These are phyloP conservation scores for Colletotrichum magnum DNA, from an alignment of 2,329 filamentous ascomycete species.

Conservation along the genomic window DNA sequence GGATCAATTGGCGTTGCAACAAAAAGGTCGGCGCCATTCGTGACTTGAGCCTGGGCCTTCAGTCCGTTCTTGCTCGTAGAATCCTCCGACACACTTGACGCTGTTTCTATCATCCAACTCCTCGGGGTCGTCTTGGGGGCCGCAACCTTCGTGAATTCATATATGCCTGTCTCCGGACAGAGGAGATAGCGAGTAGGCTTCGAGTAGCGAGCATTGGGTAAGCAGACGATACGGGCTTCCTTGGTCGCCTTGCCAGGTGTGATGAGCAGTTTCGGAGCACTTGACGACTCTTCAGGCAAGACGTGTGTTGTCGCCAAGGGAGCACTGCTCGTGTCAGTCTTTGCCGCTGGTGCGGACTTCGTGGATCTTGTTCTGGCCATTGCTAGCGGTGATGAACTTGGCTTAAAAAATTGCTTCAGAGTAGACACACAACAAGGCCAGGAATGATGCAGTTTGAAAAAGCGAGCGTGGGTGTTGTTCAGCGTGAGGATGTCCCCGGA, in stretches of 20 bases:
- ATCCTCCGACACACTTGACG: slow-evolving; percentile 41
- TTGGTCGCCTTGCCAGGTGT: slow-evolving; percentile 68
- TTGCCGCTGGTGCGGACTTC: slow-evolving; percentile 52
- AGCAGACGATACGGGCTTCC: slow-evolving; percentile 71
- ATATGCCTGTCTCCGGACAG: slow-evolving; percentile 73
- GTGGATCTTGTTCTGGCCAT: slow-evolving; percentile 68
- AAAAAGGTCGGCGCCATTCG: slow-evolving; percentile 80
- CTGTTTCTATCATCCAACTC: slow-evolving; percentile 72
- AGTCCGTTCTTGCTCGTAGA: slow-evolving; percentile 38
- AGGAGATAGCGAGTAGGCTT: slow-evolving; percentile 72
- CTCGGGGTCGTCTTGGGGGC: slow-evolving; percentile 67
- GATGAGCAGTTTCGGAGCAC: slow-evolving; percentile 71
- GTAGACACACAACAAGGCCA: no score
- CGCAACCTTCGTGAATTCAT: slow-evolving; percentile 74
- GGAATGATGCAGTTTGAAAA: no score
- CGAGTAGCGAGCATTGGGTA: slow-evolving; percentile 71
- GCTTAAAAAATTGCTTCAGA: background rate
- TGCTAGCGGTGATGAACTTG: background rate
- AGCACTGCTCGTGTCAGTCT: slow-evolving; percentile 45
- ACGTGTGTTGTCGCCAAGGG: slow-evolving; percentile 54
- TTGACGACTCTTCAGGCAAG: slow-evolving; percentile 56
- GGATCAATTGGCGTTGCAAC: slow-evolving; percentile 88
- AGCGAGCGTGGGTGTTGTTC: background rate
- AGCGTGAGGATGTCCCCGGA: background rate
- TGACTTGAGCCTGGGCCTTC: slow-evolving; percentile 55